Base-by-base conservation (phyloP, 495 filamentous ascomycete genomes). In the Thozetella sp. region DNA sequence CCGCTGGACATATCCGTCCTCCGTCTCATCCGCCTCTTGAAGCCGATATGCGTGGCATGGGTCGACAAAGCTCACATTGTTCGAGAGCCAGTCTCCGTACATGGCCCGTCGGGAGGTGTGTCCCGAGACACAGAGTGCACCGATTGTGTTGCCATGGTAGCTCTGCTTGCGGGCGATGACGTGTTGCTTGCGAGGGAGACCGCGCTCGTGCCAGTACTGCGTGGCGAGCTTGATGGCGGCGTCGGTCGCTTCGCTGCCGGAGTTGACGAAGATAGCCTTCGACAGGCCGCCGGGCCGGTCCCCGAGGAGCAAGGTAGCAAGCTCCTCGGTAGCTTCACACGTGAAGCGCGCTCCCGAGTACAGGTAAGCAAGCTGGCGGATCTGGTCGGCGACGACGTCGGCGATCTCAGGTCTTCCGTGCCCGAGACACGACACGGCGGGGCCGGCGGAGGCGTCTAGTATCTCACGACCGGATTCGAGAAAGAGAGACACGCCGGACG, bases 61-160 rank as follows among this genome's bases (percentile, higher is more conserved):
- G 30, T 37, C 30, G 6, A 90, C 80, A 46, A 79, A 81, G 9
- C 77, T 81, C 15, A 82, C 76, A 50, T 86, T 83, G 3, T 66
- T 63, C 27, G 76, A 63, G 2, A 91, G 72, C 22, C 89, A 71
- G 10, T 83, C 81, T 63, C 84, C 76, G 55, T 84, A 91, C 22
- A 79, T 75, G 40, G 80, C 68, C 55, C 83, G 73, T 13, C 88
- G 78, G 4, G 78, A 76, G 13, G 77, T 67, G 67, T 89, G 86
- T 0, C 84, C 82, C 43, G 83, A 81, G 1, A 82, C 74, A 4
- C 73, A 70, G n/a, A 90, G 65, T 6, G 85, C 77, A 1, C 86
- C 86, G 0, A 89, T 67, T 0, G 86, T 89, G 20, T 76, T 82
- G 3, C 87, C 87, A 63, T 90, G 87, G 62, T 88, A 90, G 27